Base-by-base conservation (phyloP, 2,329 filamentous ascomycete species). In the Tolypocladium ophioglossoides region DNA sequence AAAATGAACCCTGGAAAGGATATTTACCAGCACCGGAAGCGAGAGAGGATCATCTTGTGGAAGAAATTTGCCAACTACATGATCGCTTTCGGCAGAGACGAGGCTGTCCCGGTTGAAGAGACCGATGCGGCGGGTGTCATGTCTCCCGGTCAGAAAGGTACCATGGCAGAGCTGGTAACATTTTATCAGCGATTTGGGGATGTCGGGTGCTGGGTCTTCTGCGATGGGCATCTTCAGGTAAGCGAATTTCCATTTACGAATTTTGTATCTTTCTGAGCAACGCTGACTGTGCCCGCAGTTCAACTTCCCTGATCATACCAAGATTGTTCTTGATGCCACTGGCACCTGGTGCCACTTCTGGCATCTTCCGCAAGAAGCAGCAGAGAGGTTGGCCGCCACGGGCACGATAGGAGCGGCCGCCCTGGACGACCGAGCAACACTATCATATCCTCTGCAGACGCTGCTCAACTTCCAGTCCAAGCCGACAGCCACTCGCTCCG, bases 221-320 rank as follows among this genome's bases (percentile, higher is more conserved):
- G 80, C 54, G 87, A 92, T 65, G 89, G 89, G 2, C 87, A 89
- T 62, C 78, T 91, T 60, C 87, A 88, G 75, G 83, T 85, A 73
- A 60, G 66, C 27, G 35, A 14, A n/a, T n/a, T 32, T 12, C 24
- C 3, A 30, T 4, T 6, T 4, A 11, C 12, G 16, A 5, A 12
- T 16, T 24, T 47, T 9, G 2, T 24, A 30, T n/a, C 16, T 32
- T n/a, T n/a, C 44, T 8, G 27, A 32, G 18, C 27, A 24, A 37
- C 38, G 38, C 22, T 24, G n/a, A 54, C 47, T n/a, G 37, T n/a
- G 16, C n/a, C n/a, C 51, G 16, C 54, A 90, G 80, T 88, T 92
- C 71, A 92, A 94, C 71, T 94, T 94, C 68, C 88, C 89, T 2
- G 89, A 94, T 61, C 89, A 94, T 68, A 92, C 89, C 56, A 94